Conservation (phyloP, 306 rosid species). For the Castanospermum australe region DNA sequence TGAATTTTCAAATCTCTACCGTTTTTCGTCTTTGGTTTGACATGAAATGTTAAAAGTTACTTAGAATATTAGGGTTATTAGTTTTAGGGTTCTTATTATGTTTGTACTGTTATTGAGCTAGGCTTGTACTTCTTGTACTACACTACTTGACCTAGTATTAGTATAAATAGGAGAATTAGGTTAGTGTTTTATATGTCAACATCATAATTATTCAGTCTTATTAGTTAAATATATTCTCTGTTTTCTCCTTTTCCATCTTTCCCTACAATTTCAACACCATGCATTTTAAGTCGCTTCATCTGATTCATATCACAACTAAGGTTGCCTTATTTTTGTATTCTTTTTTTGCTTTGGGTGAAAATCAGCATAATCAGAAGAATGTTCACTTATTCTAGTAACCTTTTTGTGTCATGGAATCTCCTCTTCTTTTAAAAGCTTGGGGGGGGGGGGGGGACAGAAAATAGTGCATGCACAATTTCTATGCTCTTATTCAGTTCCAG, state of each 20-base stretch:
- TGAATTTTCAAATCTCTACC: constrained; percentile 14
- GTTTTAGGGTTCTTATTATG: neutral
- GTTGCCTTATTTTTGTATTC: neutral
- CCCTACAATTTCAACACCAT: neutral
- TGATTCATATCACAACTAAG: neutral
- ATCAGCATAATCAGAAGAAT: neutral
- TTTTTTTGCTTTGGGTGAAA: too few species aligned
- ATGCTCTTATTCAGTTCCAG: too few species aligned
- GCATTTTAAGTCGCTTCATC: neutral
- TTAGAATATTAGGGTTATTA: constrained; percentile 1
- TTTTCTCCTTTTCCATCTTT: too few species aligned
- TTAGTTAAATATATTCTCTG: neutral
- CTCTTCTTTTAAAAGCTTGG: too few species aligned
- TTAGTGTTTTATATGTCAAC: neutral
- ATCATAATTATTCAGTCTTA: neutral
- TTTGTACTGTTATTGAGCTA: neutral
- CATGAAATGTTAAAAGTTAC: neutral
- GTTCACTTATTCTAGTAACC: neutral
- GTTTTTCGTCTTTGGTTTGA: neutral
- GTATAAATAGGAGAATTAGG: neutral
- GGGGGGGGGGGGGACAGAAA: too few species aligned
- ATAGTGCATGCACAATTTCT: too few species aligned
- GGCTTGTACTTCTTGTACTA: neutral
- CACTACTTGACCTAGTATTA: too few species aligned
- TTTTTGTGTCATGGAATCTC: neutral